phyloP scores from a whole-genome alignment of 2,329 filamentous ascomycete species.

The Verticillium tricorpus region DNA sequence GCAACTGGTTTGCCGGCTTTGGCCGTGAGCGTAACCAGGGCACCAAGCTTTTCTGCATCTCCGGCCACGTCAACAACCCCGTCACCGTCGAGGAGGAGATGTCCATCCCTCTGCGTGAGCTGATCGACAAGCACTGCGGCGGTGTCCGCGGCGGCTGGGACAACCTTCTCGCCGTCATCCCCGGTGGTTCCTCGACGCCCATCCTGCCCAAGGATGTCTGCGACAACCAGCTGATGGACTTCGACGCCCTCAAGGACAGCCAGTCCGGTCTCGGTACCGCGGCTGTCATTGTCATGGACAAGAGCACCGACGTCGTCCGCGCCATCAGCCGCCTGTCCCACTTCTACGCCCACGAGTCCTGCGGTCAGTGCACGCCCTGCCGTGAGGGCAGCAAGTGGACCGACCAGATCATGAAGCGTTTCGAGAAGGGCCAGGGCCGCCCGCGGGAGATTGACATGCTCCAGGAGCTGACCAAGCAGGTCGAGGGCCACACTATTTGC shows the following conservation, averaged over 20 bases:
- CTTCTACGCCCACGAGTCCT: conserved; percentile 98
- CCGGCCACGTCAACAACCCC: conserved; percentile 97
- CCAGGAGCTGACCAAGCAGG: conserved; percentile 98
- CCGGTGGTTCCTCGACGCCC: conserved; percentile 92
- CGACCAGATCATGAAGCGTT: conserved; percentile 96
- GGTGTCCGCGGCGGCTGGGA: conserved; percentile 97
- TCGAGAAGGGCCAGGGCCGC: conserved; percentile 85
- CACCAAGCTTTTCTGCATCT: conserved; percentile 98
- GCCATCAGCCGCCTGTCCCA: conserved; percentile 88
- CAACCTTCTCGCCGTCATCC: conserved; percentile 91
- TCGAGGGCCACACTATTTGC: conserved; percentile 98
- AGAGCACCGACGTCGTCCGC: conserved; percentile 92
- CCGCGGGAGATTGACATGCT: conserved; percentile 98
- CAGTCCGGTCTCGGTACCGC: conserved; percentile 97
- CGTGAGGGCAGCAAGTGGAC: conserved; percentile 99
- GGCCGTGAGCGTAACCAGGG: conserved; percentile 94
- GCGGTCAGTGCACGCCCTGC: conserved; percentile 98
- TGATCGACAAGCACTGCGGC: conserved; percentile 98
- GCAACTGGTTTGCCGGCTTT: conserved; percentile 88
- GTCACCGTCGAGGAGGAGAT: conserved; percentile 98
- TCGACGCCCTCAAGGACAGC: conserved; percentile 95
- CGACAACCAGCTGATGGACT: conserved; percentile 98
- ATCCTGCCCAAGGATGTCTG: conserved; percentile 87
- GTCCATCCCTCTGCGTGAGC: conserved; percentile 91
- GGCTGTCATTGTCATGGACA: conserved; percentile 98